Base-by-base conservation (phyloP, 2,329 filamentous ascomycete species). In the Claviceps paspali region DNA sequence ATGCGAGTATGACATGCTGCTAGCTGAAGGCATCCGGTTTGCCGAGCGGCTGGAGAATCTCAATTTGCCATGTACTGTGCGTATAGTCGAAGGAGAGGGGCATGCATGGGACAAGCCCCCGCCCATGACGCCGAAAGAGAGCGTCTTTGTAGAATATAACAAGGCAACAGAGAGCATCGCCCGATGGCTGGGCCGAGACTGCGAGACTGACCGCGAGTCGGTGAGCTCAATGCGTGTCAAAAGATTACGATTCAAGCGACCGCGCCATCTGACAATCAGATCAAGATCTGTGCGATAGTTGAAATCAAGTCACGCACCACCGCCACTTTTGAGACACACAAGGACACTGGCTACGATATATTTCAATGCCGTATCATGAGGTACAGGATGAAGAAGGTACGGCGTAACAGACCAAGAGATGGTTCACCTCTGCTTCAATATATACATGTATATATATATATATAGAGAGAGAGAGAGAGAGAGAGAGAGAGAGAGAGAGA, bases 1-100 rank as follows among this genome's bases (percentile, higher is more conserved):
- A 3, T 79, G 75, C 54, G 75, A 79, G 55, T 71, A 67, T 52
- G 73, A 79, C 50, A 78, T 79, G 71, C 53, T 79, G n/a, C 62
- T 74, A 8, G 59, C 57, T 2, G 74, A 79, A 49, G 73, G 71
- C 9, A 60, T 78, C 41, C 61, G 64, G 4, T 78, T 86, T 43
- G 67, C 72, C 9, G 63, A 73, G 36, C 63, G 78, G 15, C 53
- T 85, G 7, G 52, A 61, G 33, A 33, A 41, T 5, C 42, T 48
- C 8, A 48, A 54, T 6, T 58, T 57, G 42, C 42, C 47, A 10
- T 49, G 61, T 38, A 60, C 52, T 4, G 42, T 63, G 21, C 61
- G 65, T n/a, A 45, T 68, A 7, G 64, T 68, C 3, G 47, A 59
- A 26, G 58, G 56, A 8, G 64, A 67, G 45, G 60, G 60, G 39